Evolutionary conservation across 139 green algal genomes (phyloP).

Genomic region (Chlorella sp.): DNA sequence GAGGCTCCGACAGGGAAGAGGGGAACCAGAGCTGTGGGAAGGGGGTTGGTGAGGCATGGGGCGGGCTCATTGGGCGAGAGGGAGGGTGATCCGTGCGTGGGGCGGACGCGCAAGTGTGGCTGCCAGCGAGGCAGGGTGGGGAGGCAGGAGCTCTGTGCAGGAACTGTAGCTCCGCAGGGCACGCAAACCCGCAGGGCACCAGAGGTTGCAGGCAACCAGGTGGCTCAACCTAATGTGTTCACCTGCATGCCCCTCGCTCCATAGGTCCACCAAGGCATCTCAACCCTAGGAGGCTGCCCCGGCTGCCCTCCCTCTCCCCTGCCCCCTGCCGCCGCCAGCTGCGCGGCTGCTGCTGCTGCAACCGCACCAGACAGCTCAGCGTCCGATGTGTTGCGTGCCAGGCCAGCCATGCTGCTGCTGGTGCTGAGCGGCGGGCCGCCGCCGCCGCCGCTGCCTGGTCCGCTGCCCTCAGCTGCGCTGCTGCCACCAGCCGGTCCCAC

Average conservation of each 20-base stretch:
- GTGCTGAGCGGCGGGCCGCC: constrained; percentile 9
- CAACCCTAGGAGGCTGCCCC: constrained; percentile 50
- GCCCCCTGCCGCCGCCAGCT: not conserved
- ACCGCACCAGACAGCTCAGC: constrained; percentile 5
- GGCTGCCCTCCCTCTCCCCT: not conserved
- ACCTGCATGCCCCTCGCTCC: constrained; percentile 93
- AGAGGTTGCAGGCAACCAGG: too few relatives aligned
- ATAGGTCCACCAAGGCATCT: constrained; percentile 97
- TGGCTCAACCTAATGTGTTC: not conserved
- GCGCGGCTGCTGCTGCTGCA: not conserved
- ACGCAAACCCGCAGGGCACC: too few relatives aligned
- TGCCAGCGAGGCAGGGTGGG: too few relatives aligned
- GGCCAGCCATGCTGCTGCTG: constrained; percentile 18
- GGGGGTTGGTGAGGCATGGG: not conserved
- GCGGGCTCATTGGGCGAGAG: too few relatives aligned
- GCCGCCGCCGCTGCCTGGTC: not conserved
- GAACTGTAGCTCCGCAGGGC: too few relatives aligned
- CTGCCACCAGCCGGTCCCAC: not conserved
- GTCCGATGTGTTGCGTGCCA: not conserved
- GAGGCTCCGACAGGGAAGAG: constrained; percentile 49
- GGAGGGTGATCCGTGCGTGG: too few relatives aligned
- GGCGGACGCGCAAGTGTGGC: too few relatives aligned
- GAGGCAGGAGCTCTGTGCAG: too few relatives aligned
- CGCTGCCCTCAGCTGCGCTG: not conserved
- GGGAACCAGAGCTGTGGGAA: constrained; percentile 79